phyloP scores from a whole-genome alignment of 78 protist genomes.

The Mantamonas sphyraenae region DNA sequence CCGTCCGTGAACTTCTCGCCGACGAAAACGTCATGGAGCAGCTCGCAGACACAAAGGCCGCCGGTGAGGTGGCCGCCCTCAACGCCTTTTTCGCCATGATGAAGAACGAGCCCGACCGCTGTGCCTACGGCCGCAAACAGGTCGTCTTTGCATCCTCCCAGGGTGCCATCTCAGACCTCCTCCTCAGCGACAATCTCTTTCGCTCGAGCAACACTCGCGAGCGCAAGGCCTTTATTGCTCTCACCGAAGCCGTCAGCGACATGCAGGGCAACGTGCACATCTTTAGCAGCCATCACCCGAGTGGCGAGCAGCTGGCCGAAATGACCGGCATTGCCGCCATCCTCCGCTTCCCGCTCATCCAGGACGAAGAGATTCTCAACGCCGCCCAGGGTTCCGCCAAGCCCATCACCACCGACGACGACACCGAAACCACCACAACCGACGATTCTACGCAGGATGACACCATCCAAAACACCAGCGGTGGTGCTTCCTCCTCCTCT shows the following conservation, averaged over 20 bases:
- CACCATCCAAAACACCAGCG: too few relatives aligned
- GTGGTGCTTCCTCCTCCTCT: too few relatives aligned
- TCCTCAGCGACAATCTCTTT: slow-evolving; percentile 67
- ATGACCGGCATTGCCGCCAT: slow-evolving; percentile 82
- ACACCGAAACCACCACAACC: too few relatives aligned
- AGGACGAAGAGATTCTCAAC: slow-evolving; percentile 70
- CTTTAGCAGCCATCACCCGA: slow-evolving; percentile 70
- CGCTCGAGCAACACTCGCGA: slow-evolving; percentile 31
- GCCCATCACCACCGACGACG: too few relatives aligned
- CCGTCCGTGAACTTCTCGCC: slow-evolving; percentile 68
- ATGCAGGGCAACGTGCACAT: slow-evolving; percentile 64
- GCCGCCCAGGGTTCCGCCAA: too few relatives aligned
- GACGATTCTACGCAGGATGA: too few relatives aligned
- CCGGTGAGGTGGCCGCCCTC: slow-evolving; percentile 51
- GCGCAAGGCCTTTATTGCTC: slow-evolving; percentile 60
- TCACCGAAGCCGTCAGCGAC: slow-evolving; percentile 64
- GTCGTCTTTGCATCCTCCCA: slow-evolving; percentile 60
- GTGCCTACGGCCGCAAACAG: slow-evolving; percentile 69
- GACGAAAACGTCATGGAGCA: slow-evolving; percentile 38
- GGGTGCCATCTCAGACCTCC: slow-evolving; percentile 58
- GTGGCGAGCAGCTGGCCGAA: slow-evolving; percentile 77
- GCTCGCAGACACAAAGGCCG: slow-evolving; percentile 71
- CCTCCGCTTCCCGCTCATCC: slow-evolving; percentile 75
- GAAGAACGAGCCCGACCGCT: slow-evolving; percentile 56
- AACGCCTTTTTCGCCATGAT: slow-evolving; percentile 49